These are phyloP conservation scores for Lecanosticta acicola DNA, from an alignment of 2,329 filamentous ascomycete species.

Conservation along the genomic window DNA sequence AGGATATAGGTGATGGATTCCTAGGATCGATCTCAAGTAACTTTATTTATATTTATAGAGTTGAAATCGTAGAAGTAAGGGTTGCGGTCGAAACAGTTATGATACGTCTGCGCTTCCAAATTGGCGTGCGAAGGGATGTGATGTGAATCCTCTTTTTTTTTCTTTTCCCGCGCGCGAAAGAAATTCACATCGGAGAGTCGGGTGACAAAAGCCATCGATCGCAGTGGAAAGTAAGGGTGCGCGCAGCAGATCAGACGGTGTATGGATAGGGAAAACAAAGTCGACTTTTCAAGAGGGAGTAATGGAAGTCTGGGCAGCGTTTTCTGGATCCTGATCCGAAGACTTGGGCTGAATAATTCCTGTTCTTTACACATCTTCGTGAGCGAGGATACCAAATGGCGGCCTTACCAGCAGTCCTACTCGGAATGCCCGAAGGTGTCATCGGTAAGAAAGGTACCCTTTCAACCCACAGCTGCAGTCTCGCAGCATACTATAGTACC, in stretches of 20 bases:
- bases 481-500: constrained; percentile 6
- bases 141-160: constrained; percentile 8
- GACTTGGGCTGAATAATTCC: constrained; percentile 45
- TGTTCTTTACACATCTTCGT: constrained; percentile 13
- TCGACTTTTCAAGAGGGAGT: constrained; percentile 45
- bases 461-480: constrained; percentile 10
- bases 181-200: constrained; percentile 9
- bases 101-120: too few species aligned
- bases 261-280: constrained; percentile 15
- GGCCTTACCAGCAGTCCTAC: constrained; percentile 11
- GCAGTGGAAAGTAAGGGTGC: constrained; percentile 8
- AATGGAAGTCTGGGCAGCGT: constrained; percentile 51
- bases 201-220: constrained; percentile 13
- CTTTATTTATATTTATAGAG: too few species aligned
- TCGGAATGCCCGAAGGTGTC: constrained; percentile 13
- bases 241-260: constrained; percentile 12
- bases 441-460: constrained; percentile 7
- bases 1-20: too few species aligned
- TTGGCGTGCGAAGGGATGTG: constrained; percentile 49
- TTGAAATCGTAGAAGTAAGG: too few species aligned
- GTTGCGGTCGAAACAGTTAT: too few species aligned
- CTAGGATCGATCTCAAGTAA: too few species aligned
- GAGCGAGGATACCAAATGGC: constrained; percentile 18
- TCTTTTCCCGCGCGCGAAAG: constrained; percentile 8
- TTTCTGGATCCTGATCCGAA: constrained; percentile 54